These are phyloP conservation scores for Podospora conica DNA, from an alignment of 495 filamentous ascomycete genomes.

Conservation along the genomic window DNA sequence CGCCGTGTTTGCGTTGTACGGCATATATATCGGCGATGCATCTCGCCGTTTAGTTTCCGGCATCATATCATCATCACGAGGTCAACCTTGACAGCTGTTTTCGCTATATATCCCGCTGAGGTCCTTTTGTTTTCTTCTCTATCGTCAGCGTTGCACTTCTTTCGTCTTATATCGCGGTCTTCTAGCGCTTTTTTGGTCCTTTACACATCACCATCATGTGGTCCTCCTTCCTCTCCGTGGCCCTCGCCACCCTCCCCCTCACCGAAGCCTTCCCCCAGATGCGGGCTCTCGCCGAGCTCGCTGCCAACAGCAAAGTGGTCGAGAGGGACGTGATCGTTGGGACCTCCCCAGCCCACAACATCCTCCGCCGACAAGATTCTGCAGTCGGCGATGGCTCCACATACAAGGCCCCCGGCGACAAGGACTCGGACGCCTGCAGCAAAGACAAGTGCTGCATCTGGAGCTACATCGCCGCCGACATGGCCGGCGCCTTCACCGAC, in stretches of 20 bases:
- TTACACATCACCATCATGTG: background rate
- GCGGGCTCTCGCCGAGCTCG: background rate
- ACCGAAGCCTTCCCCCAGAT: background rate
- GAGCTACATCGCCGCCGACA: constrained; percentile 5
- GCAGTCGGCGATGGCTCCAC: background rate
- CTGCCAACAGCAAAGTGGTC: background rate
- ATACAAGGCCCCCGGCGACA: background rate
- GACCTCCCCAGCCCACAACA: background rate
- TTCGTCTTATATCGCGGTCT: too few species aligned
- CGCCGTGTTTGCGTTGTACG: background rate
- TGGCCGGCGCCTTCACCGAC: constrained; percentile 2
- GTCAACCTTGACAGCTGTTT: background rate
- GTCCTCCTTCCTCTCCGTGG: background rate
- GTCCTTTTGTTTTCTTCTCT: background rate
- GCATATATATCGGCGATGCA: background rate
- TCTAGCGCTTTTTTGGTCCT: too few species aligned
- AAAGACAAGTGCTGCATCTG: constrained; percentile 8
- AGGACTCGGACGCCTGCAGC: constrained; percentile 1
- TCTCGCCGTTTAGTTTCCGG: background rate
- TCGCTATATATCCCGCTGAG: background rate
- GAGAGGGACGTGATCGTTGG: background rate
- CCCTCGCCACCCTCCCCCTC: background rate
- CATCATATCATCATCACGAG: background rate
- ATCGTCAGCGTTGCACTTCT: too few species aligned
- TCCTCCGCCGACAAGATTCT: background rate